Percentiles rank a stretch among this genome's conserved stretches.
Conservation (phyloP, 345 rosid species). For the Arabidopsis suecica region DNA sequence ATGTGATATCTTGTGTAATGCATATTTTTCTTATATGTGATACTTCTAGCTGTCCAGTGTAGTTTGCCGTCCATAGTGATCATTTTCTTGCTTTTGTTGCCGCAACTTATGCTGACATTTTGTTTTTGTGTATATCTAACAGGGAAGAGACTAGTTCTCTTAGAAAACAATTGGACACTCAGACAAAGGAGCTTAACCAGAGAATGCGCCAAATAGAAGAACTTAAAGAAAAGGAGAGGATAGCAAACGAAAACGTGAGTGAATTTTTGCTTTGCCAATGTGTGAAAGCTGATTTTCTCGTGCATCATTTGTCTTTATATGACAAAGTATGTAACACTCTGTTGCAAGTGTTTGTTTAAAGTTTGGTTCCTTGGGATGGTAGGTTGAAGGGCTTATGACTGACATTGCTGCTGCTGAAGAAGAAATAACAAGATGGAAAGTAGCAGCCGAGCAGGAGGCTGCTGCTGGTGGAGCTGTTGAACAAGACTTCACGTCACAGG, state of each 20-base stretch:
- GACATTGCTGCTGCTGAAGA: conserved; percentile 98
- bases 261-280: conserved; percentile 22
- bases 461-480: conserved; percentile 97
- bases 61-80: not conserved
- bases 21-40: not conserved
- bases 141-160: conserved; percentile 83
- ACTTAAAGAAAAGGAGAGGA: conserved; percentile 87
- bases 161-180: conserved; percentile 71
- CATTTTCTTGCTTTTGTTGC: conserved; percentile 9
- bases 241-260: conserved; percentile 93
- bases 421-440: conserved; percentile 98
- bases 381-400: conserved; percentile 98
- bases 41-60: conserved; percentile 19
- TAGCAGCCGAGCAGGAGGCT: conserved; percentile 99
- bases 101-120: conserved; percentile 2
- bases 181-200: conserved; percentile 74
- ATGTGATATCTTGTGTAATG: conserved; percentile 5
- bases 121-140: conserved; percentile 36
- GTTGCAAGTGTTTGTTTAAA: conserved; percentile 11
- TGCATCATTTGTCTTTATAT: conserved; percentile 9
- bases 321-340: not conserved
- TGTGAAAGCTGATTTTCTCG: conserved; percentile 11
- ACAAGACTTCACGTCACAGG: conserved; percentile 78
- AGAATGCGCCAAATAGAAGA: conserved; percentile 78
- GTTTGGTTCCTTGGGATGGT: conserved; percentile 12